phyloP scores from a whole-genome alignment of 805 yeast species.

The Lachancea nothofagi region DNA sequence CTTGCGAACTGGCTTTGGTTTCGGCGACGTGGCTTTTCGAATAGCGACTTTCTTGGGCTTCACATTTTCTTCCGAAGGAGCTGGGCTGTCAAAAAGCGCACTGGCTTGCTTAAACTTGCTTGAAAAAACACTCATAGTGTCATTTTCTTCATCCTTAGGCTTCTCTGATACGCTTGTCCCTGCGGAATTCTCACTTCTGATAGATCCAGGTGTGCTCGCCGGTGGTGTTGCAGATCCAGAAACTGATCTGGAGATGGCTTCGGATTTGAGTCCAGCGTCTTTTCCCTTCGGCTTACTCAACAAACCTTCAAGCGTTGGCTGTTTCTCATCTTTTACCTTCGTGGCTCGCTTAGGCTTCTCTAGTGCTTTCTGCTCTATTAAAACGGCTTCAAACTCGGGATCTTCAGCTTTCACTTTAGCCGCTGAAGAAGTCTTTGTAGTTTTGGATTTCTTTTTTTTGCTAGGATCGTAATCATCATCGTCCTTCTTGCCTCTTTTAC shows the following conservation, averaged over 20 bases:
- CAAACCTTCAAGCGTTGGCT: constrained; percentile 9
- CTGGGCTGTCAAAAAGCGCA: constrained; percentile 23
- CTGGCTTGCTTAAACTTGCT: constrained; percentile 30
- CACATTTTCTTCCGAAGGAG: neutral
- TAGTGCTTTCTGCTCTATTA: constrained; percentile 25
- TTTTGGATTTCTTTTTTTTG: constrained; percentile 23
- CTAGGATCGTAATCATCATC: constrained; percentile 32
- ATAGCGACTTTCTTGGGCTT: constrained; percentile 1
- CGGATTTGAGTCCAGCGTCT: neutral
- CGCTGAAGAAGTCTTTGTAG: constrained; percentile 17
- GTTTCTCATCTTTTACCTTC: constrained; percentile 22
- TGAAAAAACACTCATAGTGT: constrained; percentile 26
- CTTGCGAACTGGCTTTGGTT: neutral
- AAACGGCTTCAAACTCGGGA: constrained; percentile 24
- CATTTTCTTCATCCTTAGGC: constrained; percentile 13
- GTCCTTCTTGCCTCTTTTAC: constrained; percentile 23
- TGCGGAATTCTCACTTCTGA: constrained; percentile 3
- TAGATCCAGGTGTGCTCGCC: constrained; percentile 2
- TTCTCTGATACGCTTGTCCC: constrained; percentile 2
- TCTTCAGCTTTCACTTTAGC: constrained; percentile 25
- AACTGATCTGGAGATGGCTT: constrained; percentile 1
- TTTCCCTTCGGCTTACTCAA: constrained; percentile 6
- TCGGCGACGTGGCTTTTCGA: constrained; percentile 4
- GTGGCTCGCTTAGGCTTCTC: constrained; percentile 22
- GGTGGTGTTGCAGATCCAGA: constrained; percentile 10